Percentiles rank a stretch among this genome's conserved stretches.
phyloP scores from a whole-genome alignment of 345 rosid genomes.

The Acer negundo region DNA sequence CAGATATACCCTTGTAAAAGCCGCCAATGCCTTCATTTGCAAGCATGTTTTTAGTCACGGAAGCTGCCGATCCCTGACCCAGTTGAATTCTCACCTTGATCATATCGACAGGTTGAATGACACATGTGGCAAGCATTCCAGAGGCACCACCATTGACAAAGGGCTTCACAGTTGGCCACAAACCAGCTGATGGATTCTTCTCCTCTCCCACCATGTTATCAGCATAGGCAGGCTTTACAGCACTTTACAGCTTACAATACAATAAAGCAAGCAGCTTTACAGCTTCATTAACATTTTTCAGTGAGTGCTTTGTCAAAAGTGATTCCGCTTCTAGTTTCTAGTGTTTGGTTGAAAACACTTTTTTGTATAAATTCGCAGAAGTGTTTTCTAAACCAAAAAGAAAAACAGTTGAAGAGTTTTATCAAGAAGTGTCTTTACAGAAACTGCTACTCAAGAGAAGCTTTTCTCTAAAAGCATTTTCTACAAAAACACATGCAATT shows the following conservation, averaged over 20 bases:
- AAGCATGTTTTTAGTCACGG: constrained; percentile 78
- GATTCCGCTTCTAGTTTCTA: not conserved
- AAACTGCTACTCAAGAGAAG: not conserved
- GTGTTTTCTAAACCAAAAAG: not conserved
- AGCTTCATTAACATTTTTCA: not conserved
- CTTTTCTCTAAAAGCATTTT: not conserved
- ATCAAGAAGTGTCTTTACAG: not conserved
- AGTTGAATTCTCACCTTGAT: constrained; percentile 98
- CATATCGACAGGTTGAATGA: constrained; percentile 97
- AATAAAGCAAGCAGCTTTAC: not conserved
- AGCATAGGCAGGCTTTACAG: too few relatives aligned
- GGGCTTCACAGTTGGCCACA: constrained; percentile 87
- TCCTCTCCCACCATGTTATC: constrained; percentile 67
- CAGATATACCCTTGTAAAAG: constrained; percentile 94
- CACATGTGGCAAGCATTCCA: constrained; percentile 99
- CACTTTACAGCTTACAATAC: not conserved
- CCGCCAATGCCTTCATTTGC: constrained; percentile 85
- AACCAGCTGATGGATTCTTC: constrained; percentile 67
- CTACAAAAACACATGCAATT: not conserved
- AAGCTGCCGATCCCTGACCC: constrained; percentile 93
- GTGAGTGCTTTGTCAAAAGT: not conserved
- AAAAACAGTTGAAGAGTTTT: not conserved
- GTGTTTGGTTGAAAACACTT: not conserved
- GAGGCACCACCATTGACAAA: constrained; percentile 95
- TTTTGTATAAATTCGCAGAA: not conserved